phyloP scores from a whole-genome alignment of 2,329 filamentous ascomycete species.

The Tolypocladium tropicale region DNA sequence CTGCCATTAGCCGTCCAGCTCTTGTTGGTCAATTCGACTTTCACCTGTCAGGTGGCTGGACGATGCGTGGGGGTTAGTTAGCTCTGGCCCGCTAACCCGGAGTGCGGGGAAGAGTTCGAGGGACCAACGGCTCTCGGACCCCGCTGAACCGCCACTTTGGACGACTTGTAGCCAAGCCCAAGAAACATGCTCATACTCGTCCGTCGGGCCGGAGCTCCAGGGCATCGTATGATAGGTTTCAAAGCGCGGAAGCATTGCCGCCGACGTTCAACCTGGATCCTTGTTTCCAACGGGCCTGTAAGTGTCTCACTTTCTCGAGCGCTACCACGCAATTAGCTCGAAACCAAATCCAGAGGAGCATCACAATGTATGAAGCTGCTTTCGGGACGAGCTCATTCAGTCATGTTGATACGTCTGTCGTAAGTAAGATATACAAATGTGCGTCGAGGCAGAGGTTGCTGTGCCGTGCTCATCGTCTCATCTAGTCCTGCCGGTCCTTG shows the following conservation, averaged over 20 bases:
- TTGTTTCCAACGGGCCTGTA: neutral
- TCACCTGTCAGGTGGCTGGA: neutral
- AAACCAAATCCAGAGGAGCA: neutral
- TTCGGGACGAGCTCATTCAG: neutral
- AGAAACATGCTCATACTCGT: no score
- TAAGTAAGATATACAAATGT: neutral
- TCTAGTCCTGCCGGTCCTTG: constrained; percentile 16
- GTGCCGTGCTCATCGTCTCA: neutral
- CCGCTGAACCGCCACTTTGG: no score
- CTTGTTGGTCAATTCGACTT: neutral
- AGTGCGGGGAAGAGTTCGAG: neutral
- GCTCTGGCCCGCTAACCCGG: neutral
- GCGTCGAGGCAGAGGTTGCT: neutral
- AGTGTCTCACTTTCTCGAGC: neutral
- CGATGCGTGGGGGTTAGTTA: neutral
- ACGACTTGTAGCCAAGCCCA: no score
- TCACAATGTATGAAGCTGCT: neutral
- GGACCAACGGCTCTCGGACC: neutral
- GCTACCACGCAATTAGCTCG: neutral
- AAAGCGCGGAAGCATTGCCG: neutral
- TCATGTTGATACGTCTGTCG: neutral
- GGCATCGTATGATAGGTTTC: neutral
- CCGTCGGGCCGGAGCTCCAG: no score
- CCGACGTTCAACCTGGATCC: neutral
- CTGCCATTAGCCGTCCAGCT: neutral